Evolutionary conservation across 2,329 filamentous ascomycete species (phyloP).

Genomic region (Cytospora chrysosperma): DNA sequence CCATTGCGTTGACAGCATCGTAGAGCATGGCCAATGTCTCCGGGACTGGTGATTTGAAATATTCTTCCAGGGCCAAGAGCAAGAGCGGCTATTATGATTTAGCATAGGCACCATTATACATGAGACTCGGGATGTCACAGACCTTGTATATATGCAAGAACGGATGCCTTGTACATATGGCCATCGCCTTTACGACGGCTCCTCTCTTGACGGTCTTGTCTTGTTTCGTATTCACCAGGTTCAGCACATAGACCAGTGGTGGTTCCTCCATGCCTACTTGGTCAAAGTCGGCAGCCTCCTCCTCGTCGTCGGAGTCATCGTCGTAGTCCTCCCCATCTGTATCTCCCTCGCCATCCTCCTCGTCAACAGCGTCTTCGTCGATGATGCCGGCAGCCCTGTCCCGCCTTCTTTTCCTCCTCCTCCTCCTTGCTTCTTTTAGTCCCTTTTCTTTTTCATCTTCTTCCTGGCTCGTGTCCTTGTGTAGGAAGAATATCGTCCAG

Average conservation of each 20-base stretch:
- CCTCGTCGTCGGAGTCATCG: slow-evolving; percentile 47
- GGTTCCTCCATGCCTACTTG: slow-evolving; percentile 76
- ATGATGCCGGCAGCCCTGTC: slow-evolving; percentile 51
- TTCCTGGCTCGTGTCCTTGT: slow-evolving; percentile 86
- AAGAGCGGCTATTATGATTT: slow-evolving; percentile 66
- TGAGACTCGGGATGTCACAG: not conserved
- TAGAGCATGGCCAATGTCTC: slow-evolving; percentile 89
- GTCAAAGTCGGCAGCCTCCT: slow-evolving; percentile 59
- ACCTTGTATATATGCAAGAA: slow-evolving; percentile 99
- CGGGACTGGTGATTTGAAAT: slow-evolving; percentile 86
- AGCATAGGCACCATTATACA: slow-evolving; percentile 1
- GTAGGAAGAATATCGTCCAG: slow-evolving; percentile 98
- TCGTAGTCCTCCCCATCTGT: slow-evolving; percentile 45
- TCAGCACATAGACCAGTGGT: slow-evolving; percentile 93
- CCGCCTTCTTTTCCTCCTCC: slow-evolving; percentile 50
- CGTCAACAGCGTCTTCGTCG: slow-evolving; percentile 48
- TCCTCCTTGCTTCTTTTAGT: slow-evolving; percentile 53
- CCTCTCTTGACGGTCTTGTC: slow-evolving; percentile 91
- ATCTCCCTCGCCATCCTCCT: slow-evolving; percentile 47
- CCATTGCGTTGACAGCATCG: slow-evolving; percentile 93
- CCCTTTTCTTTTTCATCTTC: slow-evolving; percentile 73
- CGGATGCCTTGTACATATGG: slow-evolving; percentile 94
- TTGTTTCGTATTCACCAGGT: slow-evolving; percentile 96
- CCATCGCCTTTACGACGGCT: slow-evolving; percentile 96
- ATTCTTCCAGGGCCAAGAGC: slow-evolving; percentile 88